phyloP scores from a whole-genome alignment of 495 filamentous ascomycete genomes.

The Penicillium taxi region DNA sequence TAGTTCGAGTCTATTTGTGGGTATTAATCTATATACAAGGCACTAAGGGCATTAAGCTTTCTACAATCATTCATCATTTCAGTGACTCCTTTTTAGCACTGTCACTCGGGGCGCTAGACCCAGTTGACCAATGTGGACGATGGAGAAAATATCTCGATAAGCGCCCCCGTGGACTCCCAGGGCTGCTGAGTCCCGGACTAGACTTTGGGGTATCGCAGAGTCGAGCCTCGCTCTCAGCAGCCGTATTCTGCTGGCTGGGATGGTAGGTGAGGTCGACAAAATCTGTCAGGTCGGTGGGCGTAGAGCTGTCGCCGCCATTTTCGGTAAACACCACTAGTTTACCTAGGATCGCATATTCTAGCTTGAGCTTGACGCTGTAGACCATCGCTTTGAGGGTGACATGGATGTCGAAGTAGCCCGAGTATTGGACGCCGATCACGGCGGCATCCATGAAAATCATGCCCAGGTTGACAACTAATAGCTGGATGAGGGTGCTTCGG shows the following conservation, averaged over 20 bases:
- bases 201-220: too few relatives aligned
- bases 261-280: constrained; percentile 24
- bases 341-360: constrained; percentile 47
- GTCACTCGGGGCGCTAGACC: too few relatives aligned
- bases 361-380: constrained; percentile 51
- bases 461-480: constrained; percentile 43
- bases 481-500: constrained; percentile 33
- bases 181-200: too few relatives aligned
- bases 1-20: too few relatives aligned
- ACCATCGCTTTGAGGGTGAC: constrained; percentile 43
- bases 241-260: constrained; percentile 3
- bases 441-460: constrained; percentile 41
- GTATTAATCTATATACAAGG: too few relatives aligned
- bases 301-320: constrained; percentile 14
- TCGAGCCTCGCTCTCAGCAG: constrained; percentile 15
- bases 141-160: too few relatives aligned
- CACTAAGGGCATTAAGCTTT: too few relatives aligned
- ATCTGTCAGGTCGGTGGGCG: constrained; percentile 21
- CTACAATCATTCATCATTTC: too few relatives aligned
- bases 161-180: too few relatives aligned
- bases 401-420: constrained; percentile 39
- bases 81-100: too few relatives aligned
- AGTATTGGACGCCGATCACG: constrained; percentile 37
- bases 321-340: constrained; percentile 29
- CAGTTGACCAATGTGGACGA: too few relatives aligned